These are phyloP conservation scores for Trypanosoma mega DNA, from an alignment of 208 protist species.

Conservation along the genomic window DNA sequence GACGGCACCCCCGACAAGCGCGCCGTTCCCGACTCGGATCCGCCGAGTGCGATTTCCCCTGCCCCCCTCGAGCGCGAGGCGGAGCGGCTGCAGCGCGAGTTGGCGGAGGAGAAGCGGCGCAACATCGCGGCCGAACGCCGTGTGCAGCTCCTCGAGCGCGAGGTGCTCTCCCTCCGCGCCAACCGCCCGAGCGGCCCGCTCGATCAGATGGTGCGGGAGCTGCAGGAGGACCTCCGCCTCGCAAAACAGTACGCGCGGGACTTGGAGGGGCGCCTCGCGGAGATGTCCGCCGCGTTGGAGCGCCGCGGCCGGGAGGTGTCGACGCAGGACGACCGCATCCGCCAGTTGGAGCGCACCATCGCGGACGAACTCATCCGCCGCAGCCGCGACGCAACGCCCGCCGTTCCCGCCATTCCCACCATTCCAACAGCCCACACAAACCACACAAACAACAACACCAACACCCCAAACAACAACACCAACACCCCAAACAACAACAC, in stretches of 20 bases:
- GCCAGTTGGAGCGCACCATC: conserved; percentile 76
- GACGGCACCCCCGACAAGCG: background rate
- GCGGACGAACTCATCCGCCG: conserved; percentile 59
- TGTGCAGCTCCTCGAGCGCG: conserved; percentile 40
- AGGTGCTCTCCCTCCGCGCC: conserved; percentile 39
- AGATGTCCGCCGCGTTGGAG: conserved; percentile 41
- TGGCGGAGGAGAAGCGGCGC: conserved; percentile 68
- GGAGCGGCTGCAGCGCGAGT: conserved; percentile 39
- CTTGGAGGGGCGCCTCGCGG: conserved; percentile 42
- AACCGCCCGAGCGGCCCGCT: conserved; percentile 26
- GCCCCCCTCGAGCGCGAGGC: background rate
- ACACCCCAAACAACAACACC: too few species aligned
- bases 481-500: too few species aligned
- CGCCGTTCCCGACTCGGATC: background rate
- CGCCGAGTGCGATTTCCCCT: background rate
- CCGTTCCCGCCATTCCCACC: background rate
- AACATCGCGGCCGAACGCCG: conserved; percentile 72
- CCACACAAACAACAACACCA: too few species aligned
- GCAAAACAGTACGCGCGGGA: conserved; percentile 33
- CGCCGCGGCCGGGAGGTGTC: conserved; percentile 40
- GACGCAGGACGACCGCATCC: conserved; percentile 69
- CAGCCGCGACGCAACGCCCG: background rate
- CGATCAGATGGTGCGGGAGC: conserved; percentile 9
- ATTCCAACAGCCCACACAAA: background rate
- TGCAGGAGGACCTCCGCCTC: conserved; percentile 6